Conservation (phyloP, 345 rosid species). For the Firmiana major region DNA sequence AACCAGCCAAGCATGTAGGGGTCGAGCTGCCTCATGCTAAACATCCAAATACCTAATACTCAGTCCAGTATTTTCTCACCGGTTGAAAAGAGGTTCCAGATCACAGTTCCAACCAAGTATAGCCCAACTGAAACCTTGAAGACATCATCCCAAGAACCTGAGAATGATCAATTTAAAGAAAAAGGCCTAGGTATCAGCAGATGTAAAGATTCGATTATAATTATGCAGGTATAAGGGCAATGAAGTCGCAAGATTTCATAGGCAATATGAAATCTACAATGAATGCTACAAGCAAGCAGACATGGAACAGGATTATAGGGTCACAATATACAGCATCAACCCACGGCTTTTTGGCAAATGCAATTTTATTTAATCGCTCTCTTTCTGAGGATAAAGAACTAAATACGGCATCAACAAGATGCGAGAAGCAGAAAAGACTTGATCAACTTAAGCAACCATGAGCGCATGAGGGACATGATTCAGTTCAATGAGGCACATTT, state of each 20-base stretch:
- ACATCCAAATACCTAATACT: conserved; percentile 16
- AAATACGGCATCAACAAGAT: background rate
- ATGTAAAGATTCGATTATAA: background rate
- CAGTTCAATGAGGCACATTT: background rate
- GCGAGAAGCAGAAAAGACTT: background rate
- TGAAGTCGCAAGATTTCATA: background rate
- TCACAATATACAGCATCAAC: background rate
- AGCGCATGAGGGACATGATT: background rate
- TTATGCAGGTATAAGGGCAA: background rate
- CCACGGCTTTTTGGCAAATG: background rate
- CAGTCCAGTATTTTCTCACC: conserved; percentile 84
- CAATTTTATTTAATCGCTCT: background rate
- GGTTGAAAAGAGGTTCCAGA: conserved; percentile 86
- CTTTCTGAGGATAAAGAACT: background rate
- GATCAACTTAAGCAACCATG: background rate
- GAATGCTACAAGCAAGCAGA: background rate
- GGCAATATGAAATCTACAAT: background rate
- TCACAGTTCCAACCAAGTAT: conserved; percentile 74
- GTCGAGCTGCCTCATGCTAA: conserved; percentile 7
- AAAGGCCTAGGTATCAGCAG: background rate
- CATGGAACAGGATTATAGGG: background rate
- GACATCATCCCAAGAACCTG: conserved; percentile 98
- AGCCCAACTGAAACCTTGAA: conserved; percentile 87
- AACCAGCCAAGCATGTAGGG: conserved; percentile 12
- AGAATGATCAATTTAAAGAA: background rate